Evolutionary conservation across 2,329 filamentous ascomycete genomes (phyloP).

Genomic region (Sporothrix inflata): DNA sequence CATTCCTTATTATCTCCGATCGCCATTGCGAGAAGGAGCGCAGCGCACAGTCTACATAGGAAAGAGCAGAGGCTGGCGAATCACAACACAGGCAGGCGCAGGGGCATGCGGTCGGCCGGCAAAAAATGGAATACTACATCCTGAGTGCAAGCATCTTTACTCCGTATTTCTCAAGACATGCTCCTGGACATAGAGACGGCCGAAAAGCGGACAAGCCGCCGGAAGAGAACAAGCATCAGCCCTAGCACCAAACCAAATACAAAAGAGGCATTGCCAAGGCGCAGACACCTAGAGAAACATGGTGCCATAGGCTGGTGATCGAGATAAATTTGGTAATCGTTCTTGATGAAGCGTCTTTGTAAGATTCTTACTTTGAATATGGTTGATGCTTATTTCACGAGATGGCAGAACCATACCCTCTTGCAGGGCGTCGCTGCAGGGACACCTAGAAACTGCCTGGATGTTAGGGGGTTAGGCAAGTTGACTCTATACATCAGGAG

Average conservation of each 20-base stretch:
- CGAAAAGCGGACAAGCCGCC: neutral
- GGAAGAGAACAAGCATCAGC: conserved; percentile 1
- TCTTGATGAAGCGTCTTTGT: neutral
- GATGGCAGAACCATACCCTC: neutral
- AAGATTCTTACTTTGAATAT: neutral
- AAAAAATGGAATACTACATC: neutral
- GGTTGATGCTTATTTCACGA: neutral
- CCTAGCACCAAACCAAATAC: neutral
- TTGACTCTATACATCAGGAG: neutral
- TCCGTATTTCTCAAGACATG: neutral
- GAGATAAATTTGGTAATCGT: neutral
- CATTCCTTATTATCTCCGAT: conserved; percentile 21
- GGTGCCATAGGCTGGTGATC: neutral
- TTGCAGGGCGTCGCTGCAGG: neutral
- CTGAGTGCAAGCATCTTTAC: neutral
- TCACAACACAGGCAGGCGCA: neutral
- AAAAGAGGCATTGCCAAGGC: neutral
- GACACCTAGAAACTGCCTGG: neutral
- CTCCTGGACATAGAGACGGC: neutral
- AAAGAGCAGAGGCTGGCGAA: neutral
- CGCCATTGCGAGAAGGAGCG: no score
- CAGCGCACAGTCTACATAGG: no score
- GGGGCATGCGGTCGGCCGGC: neutral
- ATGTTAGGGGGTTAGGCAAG: neutral
- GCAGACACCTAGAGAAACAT: neutral